Evolutionary conservation across 805 yeast genomes (phyloP).

Genomic region (Lipomyces spencermartinsiae): DNA sequence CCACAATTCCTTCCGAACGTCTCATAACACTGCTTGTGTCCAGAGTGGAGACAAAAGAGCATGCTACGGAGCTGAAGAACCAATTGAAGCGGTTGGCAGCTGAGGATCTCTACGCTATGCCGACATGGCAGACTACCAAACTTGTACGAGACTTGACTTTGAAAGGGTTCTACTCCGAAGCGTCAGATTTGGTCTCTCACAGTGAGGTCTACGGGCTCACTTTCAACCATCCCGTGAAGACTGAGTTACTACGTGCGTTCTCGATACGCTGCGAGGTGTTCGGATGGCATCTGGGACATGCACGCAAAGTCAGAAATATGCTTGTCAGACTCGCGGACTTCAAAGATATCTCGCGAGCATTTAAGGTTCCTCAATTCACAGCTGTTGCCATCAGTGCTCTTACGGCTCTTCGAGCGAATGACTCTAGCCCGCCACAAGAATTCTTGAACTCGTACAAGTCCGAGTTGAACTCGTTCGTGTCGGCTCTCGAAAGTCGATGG

Average conservation of each 20-base stretch:
- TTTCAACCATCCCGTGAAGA: not conserved
- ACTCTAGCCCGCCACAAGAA: not conserved
- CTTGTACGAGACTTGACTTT: conserved; percentile 16
- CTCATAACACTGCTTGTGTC: conserved; percentile 13
- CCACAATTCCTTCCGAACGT: conserved; percentile 13
- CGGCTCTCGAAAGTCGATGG: conserved; percentile 6
- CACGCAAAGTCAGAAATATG: conserved; percentile 5
- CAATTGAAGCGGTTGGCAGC: conserved; percentile 14
- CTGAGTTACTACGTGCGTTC: conserved; percentile 13
- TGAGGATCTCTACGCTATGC: conserved; percentile 6
- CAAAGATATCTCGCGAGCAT: not conserved
- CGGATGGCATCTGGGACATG: conserved; percentile 3
- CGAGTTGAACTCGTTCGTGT: not conserved
- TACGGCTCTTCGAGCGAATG: conserved; percentile 8
- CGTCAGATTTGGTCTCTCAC: not conserved
- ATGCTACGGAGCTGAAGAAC: conserved; percentile 4
- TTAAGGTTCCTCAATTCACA: conserved; percentile 3
- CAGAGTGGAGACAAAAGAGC: conserved; percentile 10
- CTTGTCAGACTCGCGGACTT: not conserved
- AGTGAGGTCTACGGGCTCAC: conserved; percentile 9
- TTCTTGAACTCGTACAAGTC: not conserved
- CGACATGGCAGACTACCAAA: conserved; percentile 24
- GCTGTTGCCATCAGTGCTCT: conserved; percentile 4
- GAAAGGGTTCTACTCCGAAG: conserved; percentile 14
- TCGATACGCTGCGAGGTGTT: not conserved